Conservation (phyloP, 371 early-diverging fungal species). For the Funneliformis caledonium region DNA sequence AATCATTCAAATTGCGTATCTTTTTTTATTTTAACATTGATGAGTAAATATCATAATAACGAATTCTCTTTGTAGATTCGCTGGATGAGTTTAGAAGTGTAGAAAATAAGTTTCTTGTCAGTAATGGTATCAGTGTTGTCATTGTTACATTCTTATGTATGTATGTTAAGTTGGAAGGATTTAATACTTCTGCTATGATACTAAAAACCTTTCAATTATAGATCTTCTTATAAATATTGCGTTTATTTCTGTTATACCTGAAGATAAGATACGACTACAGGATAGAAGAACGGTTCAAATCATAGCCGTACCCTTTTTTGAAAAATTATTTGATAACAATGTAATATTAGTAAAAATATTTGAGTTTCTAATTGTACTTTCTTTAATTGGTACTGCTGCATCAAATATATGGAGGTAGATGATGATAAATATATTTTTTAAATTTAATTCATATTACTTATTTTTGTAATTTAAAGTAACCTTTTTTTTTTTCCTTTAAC, state of each 20-base stretch:
- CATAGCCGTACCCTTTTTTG: not conserved
- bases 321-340: not conserved
- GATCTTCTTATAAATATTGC: slow-evolving; percentile 28
- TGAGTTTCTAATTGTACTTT: not conserved
- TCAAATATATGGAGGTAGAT: slow-evolving; percentile 2
- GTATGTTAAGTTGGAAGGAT: not conserved
- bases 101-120: too few species aligned
- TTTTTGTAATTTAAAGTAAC: not conserved
- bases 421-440: not conserved
- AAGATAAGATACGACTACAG: not conserved
- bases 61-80: too few species aligned
- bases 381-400: slow-evolving; percentile 11
- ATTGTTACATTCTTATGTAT: slow-evolving; percentile 19
- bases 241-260: slow-evolving; percentile 11
- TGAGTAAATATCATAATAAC: too few species aligned
- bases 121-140: not conserved
- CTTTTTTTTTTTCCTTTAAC: not conserved
- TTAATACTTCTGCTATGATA: too few species aligned
- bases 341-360: not conserved
- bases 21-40: too few species aligned
- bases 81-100: too few species aligned
- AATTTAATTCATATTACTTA: not conserved
- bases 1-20: too few species aligned
- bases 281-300: not conserved
- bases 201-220: not conserved